Conservation (phyloP, 176 grass and related monocot species). For the Puya raimondii region DNA sequence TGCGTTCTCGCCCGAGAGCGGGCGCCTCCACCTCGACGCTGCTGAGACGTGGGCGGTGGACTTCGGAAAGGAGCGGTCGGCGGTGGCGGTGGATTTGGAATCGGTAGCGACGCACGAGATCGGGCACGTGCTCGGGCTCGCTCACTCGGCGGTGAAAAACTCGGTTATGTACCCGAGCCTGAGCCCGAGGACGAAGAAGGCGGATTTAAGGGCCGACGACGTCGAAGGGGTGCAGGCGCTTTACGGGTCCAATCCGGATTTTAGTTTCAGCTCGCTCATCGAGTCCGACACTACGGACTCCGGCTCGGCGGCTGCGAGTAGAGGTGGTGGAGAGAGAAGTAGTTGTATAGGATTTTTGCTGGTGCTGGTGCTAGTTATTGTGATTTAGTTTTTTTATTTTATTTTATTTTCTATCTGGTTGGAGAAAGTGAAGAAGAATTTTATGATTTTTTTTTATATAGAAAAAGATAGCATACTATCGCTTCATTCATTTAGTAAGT, state of each 20-base stretch:
- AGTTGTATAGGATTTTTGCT: too few species aligned
- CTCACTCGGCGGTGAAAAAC: constrained; percentile 47
- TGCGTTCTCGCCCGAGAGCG: constrained; percentile 76
- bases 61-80: constrained; percentile 23
- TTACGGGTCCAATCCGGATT: constrained; percentile 67
- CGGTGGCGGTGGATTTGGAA: constrained; percentile 50
- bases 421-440: not conserved
- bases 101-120: constrained; percentile 94
- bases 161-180: constrained; percentile 93
- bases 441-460: not conserved
- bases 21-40: constrained; percentile 75
- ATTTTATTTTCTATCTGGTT: too few species aligned
- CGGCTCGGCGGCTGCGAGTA: not conserved
- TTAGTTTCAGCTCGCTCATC: constrained; percentile 56
- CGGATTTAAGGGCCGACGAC: constrained; percentile 64
- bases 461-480: too few species aligned
- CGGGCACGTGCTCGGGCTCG: constrained; percentile 77
- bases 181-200: constrained; percentile 49
- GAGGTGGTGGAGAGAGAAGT: not conserved
- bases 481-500: too few species aligned
- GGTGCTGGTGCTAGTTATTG: too few species aligned
- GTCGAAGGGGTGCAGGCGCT: constrained; percentile 70
- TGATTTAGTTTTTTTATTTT: too few species aligned
- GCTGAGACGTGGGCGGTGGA: constrained; percentile 65
- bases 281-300: constrained; percentile 27